Base-by-base conservation (phyloP, 2,329 filamentous ascomycete species). In the Tothia fuscella region DNA sequence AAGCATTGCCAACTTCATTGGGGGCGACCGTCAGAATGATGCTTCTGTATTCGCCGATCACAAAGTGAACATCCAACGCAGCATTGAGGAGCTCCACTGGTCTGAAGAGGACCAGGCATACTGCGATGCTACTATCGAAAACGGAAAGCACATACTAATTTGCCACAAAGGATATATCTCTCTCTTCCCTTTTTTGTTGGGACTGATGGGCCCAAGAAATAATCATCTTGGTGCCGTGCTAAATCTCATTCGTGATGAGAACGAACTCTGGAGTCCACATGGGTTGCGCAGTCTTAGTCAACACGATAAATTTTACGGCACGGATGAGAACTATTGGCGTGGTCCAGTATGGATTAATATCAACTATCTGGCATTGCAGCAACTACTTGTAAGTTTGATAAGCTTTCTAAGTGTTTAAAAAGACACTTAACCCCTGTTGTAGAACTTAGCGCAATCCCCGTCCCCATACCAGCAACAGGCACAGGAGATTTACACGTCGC, bases 121-220 rank as follows among this genome's bases (percentile, higher is more conserved):
- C 66, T 96, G 89, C 58, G 89, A 96, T 59, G 82, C 85, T 2
- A 91, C 84, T 0, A 80, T 95, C 51, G 84, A 82, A 44, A 93
- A 82, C 55, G 86, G 93, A 60, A 85, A 93, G 59, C 79, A 84
- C 55, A 62, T 70, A 28, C 77, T 89, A 29, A 82, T 91, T 40
- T 96, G 89, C 63, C 88, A 94, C 65, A 93, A 89, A 63, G 89
- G 91, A 16, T 98, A 98, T 56, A 78, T 96, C 50, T 91, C 85
- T 17, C 70, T 98, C 21, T 91, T 94, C 61, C 91, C 91, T 1
- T 93, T 96, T 70, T 64, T 96, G 50, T 76, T 85, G 3, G 89
- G 89, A 6, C 69, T 96, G 46, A 56, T 96, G 43, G 73, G 76
- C 46, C 67, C 80, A 2, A 76, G 88, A 42, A 83, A 81, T 60